phyloP scores from a whole-genome alignment of 2,329 filamentous ascomycete genomes.

The Penicillium occitanis region DNA sequence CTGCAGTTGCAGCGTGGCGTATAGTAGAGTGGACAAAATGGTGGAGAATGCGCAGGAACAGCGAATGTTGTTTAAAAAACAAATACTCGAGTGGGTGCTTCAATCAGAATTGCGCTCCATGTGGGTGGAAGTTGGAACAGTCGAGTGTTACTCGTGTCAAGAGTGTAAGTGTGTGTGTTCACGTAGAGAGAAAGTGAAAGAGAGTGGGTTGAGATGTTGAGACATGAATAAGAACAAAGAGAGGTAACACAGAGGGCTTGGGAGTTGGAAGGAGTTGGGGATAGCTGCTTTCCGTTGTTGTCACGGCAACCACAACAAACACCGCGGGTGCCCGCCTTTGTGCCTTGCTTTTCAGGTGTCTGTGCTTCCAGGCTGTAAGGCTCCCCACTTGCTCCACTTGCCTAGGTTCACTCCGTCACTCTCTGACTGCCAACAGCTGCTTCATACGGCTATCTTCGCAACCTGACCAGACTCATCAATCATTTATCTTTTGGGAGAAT shows the following conservation, averaged over 20 bases:
- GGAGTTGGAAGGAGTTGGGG: constrained; percentile 30
- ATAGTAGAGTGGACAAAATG: constrained; percentile 16
- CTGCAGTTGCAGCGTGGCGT: constrained; percentile 20
- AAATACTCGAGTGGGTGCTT: not conserved
- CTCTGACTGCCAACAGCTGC: not conserved
- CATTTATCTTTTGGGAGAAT: not conserved
- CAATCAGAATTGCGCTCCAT: constrained; percentile 15
- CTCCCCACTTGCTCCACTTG: constrained; percentile 1
- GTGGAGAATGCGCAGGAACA: constrained; percentile 9
- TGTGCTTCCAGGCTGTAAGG: not conserved
- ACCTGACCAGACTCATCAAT: not conserved
- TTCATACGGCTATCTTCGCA: not conserved
- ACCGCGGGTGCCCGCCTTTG: not conserved
- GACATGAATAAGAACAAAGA: constrained; percentile 3
- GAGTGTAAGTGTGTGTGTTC: not conserved
- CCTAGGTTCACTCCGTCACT: not conserved
- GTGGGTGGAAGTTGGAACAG: not conserved
- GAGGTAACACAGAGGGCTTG: not conserved
- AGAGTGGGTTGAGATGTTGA: constrained; percentile 17
- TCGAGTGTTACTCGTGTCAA: not conserved
- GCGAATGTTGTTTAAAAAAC: constrained; percentile 4
- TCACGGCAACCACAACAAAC: constrained; percentile 33
- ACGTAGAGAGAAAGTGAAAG: not conserved
- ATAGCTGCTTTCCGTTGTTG: constrained; percentile 27
- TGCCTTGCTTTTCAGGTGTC: constrained; percentile 18